Evolutionary conservation across 2,329 filamentous ascomycete species (phyloP).

Genomic region (Arthrinium puccinioides): DNA sequence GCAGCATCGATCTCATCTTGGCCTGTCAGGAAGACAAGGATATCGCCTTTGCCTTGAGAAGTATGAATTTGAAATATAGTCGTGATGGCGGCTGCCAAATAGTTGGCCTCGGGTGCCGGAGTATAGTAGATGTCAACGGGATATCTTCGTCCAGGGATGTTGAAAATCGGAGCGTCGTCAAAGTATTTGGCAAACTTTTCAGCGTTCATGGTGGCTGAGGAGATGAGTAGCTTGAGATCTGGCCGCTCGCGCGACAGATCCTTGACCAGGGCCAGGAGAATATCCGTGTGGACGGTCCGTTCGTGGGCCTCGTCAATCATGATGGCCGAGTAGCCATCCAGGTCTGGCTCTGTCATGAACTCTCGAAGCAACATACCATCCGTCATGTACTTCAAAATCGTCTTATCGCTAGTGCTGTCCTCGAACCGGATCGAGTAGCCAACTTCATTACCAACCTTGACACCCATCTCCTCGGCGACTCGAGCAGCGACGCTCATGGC

Average conservation of each 20-base stretch:
- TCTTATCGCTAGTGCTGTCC: slow-evolving; percentile 85
- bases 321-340: slow-evolving; percentile 74
- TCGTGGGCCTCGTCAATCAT: slow-evolving; percentile 99
- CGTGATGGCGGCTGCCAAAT: slow-evolving; percentile 82
- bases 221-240: slow-evolving; percentile 85
- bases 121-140: slow-evolving; percentile 91
- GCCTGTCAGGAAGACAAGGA: slow-evolving; percentile 89
- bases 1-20: slow-evolving; percentile 94
- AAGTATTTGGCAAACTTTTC: slow-evolving; percentile 90
- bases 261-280: slow-evolving; percentile 80
- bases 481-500: slow-evolving; percentile 97
- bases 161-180: slow-evolving; percentile 88
- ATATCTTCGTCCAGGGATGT: slow-evolving; percentile 82
- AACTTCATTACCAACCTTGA: slow-evolving; percentile 84
- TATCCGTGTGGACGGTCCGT: slow-evolving; percentile 83
- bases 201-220: slow-evolving; percentile 90
- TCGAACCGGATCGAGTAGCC: slow-evolving; percentile 96
- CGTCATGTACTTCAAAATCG: slow-evolving; percentile 91
- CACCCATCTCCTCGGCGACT: slow-evolving; percentile 89
- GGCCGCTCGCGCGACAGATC: slow-evolving; percentile 77
- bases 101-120: slow-evolving; percentile 86
- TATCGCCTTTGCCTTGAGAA: slow-evolving; percentile 76
- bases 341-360: slow-evolving; percentile 80
- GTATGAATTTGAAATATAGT: slow-evolving; percentile 95
- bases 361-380: slow-evolving; percentile 92